Percentiles rank a stretch among this genome's conserved stretches.
phyloP scores from a whole-genome alignment of 768 basidiomycete species.

The Kockovaella imperatae region DNA sequence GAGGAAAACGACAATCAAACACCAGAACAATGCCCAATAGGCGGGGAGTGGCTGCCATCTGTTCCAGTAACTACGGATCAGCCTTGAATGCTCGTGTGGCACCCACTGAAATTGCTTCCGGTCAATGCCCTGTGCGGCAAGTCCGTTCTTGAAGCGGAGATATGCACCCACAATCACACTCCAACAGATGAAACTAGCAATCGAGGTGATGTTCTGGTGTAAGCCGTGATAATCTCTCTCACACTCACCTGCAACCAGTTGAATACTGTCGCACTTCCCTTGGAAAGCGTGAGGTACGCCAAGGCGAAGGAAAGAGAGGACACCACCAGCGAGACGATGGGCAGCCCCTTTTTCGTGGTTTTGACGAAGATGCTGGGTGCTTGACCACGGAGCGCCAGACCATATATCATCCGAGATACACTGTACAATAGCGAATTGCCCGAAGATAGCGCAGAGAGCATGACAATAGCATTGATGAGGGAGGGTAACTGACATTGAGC shows the following conservation, averaged over 20 bases:
- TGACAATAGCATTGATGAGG: conserved; percentile 42
- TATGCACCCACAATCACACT: conserved; percentile 68
- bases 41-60: too few species aligned
- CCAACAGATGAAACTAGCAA: conserved; percentile 60
- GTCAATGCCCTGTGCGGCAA: conserved; percentile 71
- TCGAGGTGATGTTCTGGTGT: background rate
- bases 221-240: background rate
- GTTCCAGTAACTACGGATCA: too few species aligned
- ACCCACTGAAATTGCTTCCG: conserved; percentile 56
- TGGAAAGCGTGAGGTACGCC: conserved; percentile 68
- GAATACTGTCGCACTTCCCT: conserved; percentile 66
- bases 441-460: conserved; percentile 29
- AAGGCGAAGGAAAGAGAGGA: conserved; percentile 54
- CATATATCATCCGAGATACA: conserved; percentile 16
- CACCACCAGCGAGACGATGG: conserved; percentile 61
- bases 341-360: conserved; percentile 68
- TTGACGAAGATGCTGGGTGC: conserved; percentile 70
- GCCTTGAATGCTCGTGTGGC: too few species aligned
- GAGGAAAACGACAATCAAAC: conserved; percentile 18
- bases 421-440: conserved; percentile 20
- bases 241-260: conserved; percentile 52
- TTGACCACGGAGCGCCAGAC: conserved; percentile 54
- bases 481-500: too few species aligned
- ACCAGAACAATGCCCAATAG: too few species aligned
- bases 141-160: conserved; percentile 71